These are phyloP conservation scores for Pilatotrama ljubarskyi DNA, from an alignment of 768 basidiomycete species.

Conservation along the genomic window DNA sequence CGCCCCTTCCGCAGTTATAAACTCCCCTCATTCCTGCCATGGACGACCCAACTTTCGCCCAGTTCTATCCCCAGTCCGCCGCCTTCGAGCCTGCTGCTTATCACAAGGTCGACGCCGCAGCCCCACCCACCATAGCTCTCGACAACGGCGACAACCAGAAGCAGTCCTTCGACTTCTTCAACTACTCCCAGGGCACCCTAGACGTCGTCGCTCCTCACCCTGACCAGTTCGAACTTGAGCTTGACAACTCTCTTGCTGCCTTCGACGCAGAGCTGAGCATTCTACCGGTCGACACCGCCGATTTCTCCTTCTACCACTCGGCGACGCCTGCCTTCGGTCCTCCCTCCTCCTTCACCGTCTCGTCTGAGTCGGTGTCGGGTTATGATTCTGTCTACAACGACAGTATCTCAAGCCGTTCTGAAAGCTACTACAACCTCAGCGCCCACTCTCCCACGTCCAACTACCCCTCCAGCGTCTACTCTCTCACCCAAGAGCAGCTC, in stretches of 20 bases:
- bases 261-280: constrained; percentile 60
- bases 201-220: constrained; percentile 78
- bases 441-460: constrained; percentile 51
- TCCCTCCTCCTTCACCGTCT: constrained; percentile 76
- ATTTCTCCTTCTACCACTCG: constrained; percentile 61
- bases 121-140: constrained; percentile 22
- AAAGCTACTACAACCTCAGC: constrained; percentile 65
- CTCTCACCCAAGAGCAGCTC: constrained; percentile 44
- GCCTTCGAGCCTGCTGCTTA: constrained; percentile 19
- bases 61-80: constrained; percentile 25
- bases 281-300: constrained; percentile 57
- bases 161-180: constrained; percentile 41
- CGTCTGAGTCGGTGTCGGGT: constrained; percentile 59
- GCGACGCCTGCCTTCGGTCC: constrained; percentile 67
- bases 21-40: constrained; percentile 19
- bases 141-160: constrained; percentile 56
- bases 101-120: constrained; percentile 21
- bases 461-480: constrained; percentile 44
- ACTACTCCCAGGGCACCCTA: constrained; percentile 65
- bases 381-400: constrained; percentile 54
- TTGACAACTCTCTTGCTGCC: constrained; percentile 68
- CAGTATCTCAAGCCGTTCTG: constrained; percentile 62
- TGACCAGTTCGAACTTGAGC: constrained; percentile 81
- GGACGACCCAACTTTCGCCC: constrained; percentile 26
- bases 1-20: constrained; percentile 25